Conservation (phyloP, 495 filamentous ascomycete species). For the Lasiosphaeria miniovina region DNA sequence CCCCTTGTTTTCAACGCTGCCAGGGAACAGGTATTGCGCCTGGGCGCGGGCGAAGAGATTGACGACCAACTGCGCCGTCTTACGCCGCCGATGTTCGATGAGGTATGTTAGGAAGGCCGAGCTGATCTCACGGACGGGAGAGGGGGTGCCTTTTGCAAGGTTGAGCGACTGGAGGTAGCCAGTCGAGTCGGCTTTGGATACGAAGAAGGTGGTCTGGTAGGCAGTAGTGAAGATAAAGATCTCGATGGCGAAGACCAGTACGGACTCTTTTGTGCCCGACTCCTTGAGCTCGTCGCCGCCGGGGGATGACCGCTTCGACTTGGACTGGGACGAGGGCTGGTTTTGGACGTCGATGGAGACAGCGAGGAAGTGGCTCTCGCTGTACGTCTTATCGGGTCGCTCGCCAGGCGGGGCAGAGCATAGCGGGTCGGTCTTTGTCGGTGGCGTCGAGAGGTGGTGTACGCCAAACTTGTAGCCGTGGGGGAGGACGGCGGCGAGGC, state of each 20-base stretch:
- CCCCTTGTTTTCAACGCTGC: conserved; percentile 74
- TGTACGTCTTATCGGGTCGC: conserved; percentile 70
- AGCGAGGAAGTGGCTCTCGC: conserved; percentile 82
- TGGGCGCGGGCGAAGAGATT: conserved; percentile 92
- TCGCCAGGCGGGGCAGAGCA: conserved; percentile 73
- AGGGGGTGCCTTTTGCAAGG: conserved; percentile 58
- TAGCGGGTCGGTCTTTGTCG: conserved; percentile 66
- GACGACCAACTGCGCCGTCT: conserved; percentile 71
- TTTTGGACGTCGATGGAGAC: conserved; percentile 54
- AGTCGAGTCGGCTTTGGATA: conserved; percentile 96
- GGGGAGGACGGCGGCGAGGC: conserved; percentile 69
- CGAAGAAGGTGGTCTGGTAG: conserved; percentile 80
- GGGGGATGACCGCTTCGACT: conserved; percentile 26
- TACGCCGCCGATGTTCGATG: conserved; percentile 60
- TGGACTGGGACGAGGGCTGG: conserved; percentile 3
- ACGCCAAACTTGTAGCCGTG: conserved; percentile 65
- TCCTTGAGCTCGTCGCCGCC: conserved; percentile 29
- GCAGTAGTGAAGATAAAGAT: conserved; percentile 70
- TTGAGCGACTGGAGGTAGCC: conserved; percentile 72
- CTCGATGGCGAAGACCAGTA: conserved; percentile 52
- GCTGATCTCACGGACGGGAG: conserved; percentile 68
- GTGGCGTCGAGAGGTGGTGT: conserved; percentile 86
- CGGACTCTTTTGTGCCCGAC: conserved; percentile 14
- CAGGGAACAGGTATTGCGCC: conserved; percentile 91
- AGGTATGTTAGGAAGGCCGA: conserved; percentile 75